Percentiles rank a stretch among this genome's conserved stretches.
These are phyloP conservation scores for Zoysia matrella DNA, from an alignment of 202 grass and related monocot species.

Conservation along the genomic window DNA sequence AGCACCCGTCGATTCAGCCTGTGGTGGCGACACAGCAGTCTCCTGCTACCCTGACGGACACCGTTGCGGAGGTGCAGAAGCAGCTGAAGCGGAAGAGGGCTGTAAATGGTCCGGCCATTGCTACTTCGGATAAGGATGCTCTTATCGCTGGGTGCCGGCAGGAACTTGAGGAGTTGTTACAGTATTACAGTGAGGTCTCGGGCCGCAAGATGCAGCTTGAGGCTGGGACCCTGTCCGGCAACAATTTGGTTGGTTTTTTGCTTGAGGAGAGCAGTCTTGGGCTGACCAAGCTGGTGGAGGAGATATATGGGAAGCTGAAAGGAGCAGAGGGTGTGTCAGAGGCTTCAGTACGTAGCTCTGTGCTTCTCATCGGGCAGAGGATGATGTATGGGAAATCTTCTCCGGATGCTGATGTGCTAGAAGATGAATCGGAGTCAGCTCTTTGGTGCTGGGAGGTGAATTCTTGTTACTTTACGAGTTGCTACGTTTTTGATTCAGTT, in stretches of 20 bases:
- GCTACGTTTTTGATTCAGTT: background rate
- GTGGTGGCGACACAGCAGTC: background rate
- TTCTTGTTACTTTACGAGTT: background rate
- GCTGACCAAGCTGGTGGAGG: slow-evolving; percentile 67
- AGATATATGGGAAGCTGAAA: slow-evolving; percentile 68
- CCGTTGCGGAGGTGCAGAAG: slow-evolving; percentile 56
- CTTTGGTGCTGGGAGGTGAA: slow-evolving; percentile 81
- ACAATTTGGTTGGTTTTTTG: slow-evolving; percentile 64
- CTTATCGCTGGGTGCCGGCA: slow-evolving; percentile 49
- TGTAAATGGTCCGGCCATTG: slow-evolving; percentile 43
- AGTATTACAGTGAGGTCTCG: slow-evolving; percentile 69
- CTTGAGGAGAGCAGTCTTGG: slow-evolving; percentile 84
- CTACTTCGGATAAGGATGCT: slow-evolving; percentile 48
- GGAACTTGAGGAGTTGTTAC: slow-evolving; percentile 66
- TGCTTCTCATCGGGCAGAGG: slow-evolving; percentile 86
- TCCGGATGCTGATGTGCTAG: slow-evolving; percentile 82
- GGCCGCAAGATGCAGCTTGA: slow-evolving; percentile 51
- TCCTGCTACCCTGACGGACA: slow-evolving; percentile 33
- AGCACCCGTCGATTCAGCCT: background rate
- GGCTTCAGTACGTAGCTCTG: slow-evolving; percentile 57
- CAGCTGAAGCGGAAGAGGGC: slow-evolving; percentile 87
- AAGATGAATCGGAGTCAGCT: slow-evolving; percentile 77
- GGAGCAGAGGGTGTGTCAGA: slow-evolving; percentile 53
- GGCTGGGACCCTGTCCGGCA: slow-evolving; percentile 45
- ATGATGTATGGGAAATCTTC: slow-evolving; percentile 71